phyloP scores from a whole-genome alignment of 2,329 filamentous ascomycete species.

The Talaromyces sp. region DNA sequence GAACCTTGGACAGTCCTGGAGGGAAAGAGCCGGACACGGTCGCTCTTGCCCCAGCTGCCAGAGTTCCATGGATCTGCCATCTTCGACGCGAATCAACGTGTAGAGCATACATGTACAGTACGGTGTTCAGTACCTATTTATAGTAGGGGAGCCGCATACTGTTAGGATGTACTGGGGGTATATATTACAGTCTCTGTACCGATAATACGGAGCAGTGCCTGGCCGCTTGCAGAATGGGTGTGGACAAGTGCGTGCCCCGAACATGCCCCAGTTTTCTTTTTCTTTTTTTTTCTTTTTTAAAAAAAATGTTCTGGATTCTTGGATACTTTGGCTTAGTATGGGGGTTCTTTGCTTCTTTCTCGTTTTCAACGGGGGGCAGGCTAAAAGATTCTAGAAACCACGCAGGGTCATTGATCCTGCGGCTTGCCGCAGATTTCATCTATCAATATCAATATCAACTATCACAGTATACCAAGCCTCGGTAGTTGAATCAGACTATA shows the following conservation, averaged over 20 bases:
- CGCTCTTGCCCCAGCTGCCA: slow-evolving; percentile 28
- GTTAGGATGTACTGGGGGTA: slow-evolving; percentile 11
- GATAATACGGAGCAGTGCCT: slow-evolving; percentile 15
- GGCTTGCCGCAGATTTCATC: slow-evolving; percentile 10
- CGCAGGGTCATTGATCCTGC: slow-evolving; percentile 6
- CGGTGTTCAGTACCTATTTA: background rate
- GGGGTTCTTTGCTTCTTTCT: background rate
- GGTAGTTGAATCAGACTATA: background rate
- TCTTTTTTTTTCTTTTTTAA: too few relatives aligned
- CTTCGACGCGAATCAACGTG: slow-evolving; percentile 26
- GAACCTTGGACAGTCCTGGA: slow-evolving; percentile 1
- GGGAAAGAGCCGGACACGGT: slow-evolving; percentile 29
- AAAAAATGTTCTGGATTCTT: background rate
- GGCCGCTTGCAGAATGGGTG: slow-evolving; percentile 28
- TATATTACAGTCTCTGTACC: slow-evolving; percentile 26
- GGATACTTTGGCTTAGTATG: background rate
- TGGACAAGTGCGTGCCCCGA: slow-evolving; percentile 29
- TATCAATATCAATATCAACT: background rate
- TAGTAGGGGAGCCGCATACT: background rate
- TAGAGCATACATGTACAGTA: slow-evolving; percentile 15
- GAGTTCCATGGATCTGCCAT: slow-evolving; percentile 30
- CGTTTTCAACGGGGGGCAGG: background rate
- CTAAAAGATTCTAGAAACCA: slow-evolving; percentile 2
- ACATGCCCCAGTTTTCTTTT: slow-evolving; percentile 16
- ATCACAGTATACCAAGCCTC: background rate